Percentiles rank a stretch among this genome's conserved stretches.
These are phyloP conservation scores for Yamadazyma triangularis DNA, from an alignment of 1,139 yeast genomes.

Conservation along the genomic window DNA sequence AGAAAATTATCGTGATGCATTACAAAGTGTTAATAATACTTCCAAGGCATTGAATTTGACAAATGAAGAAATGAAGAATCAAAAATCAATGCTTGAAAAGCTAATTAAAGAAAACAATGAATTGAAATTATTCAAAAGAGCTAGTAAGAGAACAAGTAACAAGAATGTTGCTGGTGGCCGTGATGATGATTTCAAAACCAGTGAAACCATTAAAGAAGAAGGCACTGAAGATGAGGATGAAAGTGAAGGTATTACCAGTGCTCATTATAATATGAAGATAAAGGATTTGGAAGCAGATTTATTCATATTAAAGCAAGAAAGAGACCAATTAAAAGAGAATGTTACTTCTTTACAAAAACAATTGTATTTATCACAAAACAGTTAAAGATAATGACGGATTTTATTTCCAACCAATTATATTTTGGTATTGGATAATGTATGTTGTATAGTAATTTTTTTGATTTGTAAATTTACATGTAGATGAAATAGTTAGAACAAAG, in stretches of 20 bases:
- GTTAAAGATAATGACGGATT: no score
- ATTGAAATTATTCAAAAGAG: slow-evolving; percentile 49
- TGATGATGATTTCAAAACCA: slow-evolving; percentile 12
- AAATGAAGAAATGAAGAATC: slow-evolving; percentile 63
- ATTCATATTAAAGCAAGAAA: slow-evolving; percentile 74
- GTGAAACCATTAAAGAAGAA: slow-evolving; percentile 13
- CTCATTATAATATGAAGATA: slow-evolving; percentile 71
- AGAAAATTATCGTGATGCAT: slow-evolving; percentile 63
- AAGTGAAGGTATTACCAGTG: slow-evolving; percentile 49
- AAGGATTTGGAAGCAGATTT: slow-evolving; percentile 84
- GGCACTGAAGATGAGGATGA: slow-evolving; percentile 30
- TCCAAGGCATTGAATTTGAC: slow-evolving; percentile 71
- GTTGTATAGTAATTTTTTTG: no score
- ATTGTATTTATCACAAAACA: slow-evolving; percentile 29
- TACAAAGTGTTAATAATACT: slow-evolving; percentile 69
- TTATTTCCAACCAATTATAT: no score
- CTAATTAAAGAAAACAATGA: slow-evolving; percentile 68
- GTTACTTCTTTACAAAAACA: slow-evolving; percentile 58
- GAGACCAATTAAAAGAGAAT: slow-evolving; percentile 71
- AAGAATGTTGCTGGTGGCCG: slow-evolving; percentile 14
- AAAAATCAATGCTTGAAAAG: slow-evolving; percentile 52
- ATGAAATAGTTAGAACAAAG: no score
- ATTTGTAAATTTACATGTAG: no score
- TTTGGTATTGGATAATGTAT: no score
- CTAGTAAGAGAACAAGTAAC: slow-evolving; percentile 31